phyloP scores from a whole-genome alignment of 2,329 filamentous ascomycete species.

The Fusarium subglutinans region DNA sequence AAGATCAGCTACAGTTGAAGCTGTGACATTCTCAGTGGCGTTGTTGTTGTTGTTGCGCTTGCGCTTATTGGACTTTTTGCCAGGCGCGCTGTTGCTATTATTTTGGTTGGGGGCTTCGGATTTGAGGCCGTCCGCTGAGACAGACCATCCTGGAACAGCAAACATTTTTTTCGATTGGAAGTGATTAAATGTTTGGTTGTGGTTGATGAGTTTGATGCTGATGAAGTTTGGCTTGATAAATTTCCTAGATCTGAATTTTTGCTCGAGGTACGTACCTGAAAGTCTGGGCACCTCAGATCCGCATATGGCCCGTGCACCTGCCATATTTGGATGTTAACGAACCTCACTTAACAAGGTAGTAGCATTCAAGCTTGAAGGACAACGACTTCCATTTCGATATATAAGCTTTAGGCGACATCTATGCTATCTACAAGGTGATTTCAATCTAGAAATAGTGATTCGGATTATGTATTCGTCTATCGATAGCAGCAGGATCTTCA shows the following conservation, averaged over 20 bases:
- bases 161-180: constrained; percentile 70
- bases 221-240: constrained; percentile 12
- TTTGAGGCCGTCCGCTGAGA: constrained; percentile 77
- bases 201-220: constrained; percentile 20
- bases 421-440: fast-evolving
- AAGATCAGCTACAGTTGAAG: constrained; percentile 77
- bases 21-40: constrained; percentile 61
- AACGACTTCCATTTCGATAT: not conserved
- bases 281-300: not conserved
- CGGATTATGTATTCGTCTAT: fast-evolving
- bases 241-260: constrained; percentile 28
- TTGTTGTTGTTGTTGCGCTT: constrained; percentile 53
- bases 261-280: constrained; percentile 17
- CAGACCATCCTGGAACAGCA: constrained; percentile 90
- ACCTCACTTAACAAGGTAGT: not conserved
- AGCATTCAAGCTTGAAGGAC: not conserved
- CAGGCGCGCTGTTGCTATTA: constrained; percentile 42
- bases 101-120: constrained; percentile 63
- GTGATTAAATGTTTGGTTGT: constrained; percentile 1
- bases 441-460: no score
- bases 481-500: not conserved
- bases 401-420: not conserved
- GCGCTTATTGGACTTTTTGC: constrained; percentile 66
- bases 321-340: not conserved
- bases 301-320: constrained; percentile 5